A percentile compares a stretch with the other conserved stretches of the same genome.
phyloP scores from a whole-genome alignment of 2,329 filamentous ascomycete genomes.

The Fusarium sp. region DNA sequence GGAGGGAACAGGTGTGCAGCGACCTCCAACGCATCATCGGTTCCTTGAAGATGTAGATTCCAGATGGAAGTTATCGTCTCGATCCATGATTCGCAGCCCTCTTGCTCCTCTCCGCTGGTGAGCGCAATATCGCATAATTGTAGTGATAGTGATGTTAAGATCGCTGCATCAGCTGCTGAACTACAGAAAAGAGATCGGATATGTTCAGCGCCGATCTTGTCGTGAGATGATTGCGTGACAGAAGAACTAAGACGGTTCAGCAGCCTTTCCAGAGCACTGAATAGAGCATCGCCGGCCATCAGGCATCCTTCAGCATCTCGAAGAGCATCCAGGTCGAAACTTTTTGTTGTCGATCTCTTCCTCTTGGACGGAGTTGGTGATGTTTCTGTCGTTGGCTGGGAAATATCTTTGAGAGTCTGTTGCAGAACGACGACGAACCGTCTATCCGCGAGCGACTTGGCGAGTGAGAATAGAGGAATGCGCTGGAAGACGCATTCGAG shows the following conservation, averaged over 20 bases:
- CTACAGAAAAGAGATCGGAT: conserved; percentile 68
- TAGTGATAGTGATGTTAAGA: conserved; percentile 61
- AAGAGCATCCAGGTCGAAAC: conserved; percentile 58
- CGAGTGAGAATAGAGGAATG: conserved; percentile 77
- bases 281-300: conserved; percentile 61
- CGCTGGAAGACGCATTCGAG: conserved; percentile 70
- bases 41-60: conserved; percentile 66
- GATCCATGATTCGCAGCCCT: conserved; percentile 62
- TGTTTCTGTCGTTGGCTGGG: conserved; percentile 50
- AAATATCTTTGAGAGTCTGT: conserved; percentile 72
- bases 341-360: conserved; percentile 57
- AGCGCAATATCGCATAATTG: conserved; percentile 59
- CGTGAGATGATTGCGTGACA: conserved; percentile 54
- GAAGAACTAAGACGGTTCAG: conserved; percentile 59
- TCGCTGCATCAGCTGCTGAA: conserved; percentile 61
- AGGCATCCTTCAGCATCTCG: conserved; percentile 58
- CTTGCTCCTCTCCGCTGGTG: conserved; percentile 50
- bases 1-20: conserved; percentile 61
- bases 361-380: conserved; percentile 55
- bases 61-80: conserved; percentile 61
- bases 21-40: conserved; percentile 62
- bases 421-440: conserved; percentile 76
- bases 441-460: conserved; percentile 77
- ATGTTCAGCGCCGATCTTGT: conserved; percentile 68
- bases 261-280: conserved; percentile 61